These are phyloP conservation scores for Xylaria sp. DNA, from an alignment of 2,329 filamentous ascomycete genomes.

Conservation along the genomic window DNA sequence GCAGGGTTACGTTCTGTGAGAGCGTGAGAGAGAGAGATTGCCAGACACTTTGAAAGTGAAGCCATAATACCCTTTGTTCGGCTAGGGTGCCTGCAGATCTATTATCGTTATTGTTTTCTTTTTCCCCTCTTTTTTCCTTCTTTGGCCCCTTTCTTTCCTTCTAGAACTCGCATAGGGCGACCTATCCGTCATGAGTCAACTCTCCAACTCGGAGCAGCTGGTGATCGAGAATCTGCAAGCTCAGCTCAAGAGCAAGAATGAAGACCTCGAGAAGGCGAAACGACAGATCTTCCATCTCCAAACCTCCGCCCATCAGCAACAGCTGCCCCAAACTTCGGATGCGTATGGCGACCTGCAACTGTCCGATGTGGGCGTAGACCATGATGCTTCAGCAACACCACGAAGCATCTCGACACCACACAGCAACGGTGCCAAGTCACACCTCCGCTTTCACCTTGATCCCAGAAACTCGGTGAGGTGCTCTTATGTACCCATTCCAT, in stretches of 20 bases:
- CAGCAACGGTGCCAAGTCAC: slow-evolving; percentile 24
- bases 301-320: slow-evolving; percentile 25
- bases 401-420: slow-evolving; percentile 31
- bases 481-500: slow-evolving; percentile 12
- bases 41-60: slow-evolving; percentile 17
- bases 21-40: slow-evolving; percentile 4
- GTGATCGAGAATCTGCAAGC: slow-evolving; percentile 28
- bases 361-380: slow-evolving; percentile 23
- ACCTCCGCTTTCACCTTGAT: slow-evolving; percentile 22
- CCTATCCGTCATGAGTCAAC: slow-evolving; percentile 25
- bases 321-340: slow-evolving; percentile 22
- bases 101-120: neutral
- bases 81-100: slow-evolving; percentile 11
- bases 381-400: slow-evolving; percentile 23
- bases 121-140: neutral
- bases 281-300: slow-evolving; percentile 26
- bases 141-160: neutral
- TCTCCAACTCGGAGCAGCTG: slow-evolving; percentile 23
- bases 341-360: slow-evolving; percentile 29
- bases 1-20: slow-evolving; percentile 11
- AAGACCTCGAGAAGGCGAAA: slow-evolving; percentile 25
- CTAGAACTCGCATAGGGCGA: neutral
- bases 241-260: slow-evolving; percentile 25
- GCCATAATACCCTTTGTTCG: slow-evolving; percentile 16
- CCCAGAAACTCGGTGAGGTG: slow-evolving; percentile 29